These are phyloP conservation scores for Digitaria exilis DNA, from an alignment of 202 grass and related monocot species.

Conservation along the genomic window DNA sequence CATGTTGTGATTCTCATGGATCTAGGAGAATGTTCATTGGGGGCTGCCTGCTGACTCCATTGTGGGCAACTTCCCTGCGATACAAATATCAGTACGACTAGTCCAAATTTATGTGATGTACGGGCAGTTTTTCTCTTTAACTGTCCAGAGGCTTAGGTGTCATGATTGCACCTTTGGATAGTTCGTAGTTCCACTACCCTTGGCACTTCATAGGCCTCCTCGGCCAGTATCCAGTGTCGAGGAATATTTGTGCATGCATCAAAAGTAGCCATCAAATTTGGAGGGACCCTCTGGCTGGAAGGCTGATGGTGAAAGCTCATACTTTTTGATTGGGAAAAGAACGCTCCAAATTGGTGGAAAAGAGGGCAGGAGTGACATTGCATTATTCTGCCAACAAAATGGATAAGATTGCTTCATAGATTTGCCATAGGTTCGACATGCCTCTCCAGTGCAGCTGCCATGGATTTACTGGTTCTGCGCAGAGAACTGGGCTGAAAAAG, in stretches of 20 bases:
- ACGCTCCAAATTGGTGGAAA: background rate
- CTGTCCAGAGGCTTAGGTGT: background rate
- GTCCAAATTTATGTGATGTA: background rate
- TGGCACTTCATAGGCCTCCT: background rate
- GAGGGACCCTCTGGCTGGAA: background rate
- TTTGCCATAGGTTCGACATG: background rate
- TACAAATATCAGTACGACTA: background rate
- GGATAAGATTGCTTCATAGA: background rate
- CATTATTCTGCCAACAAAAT: constrained; percentile 1
- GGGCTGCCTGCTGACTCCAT: background rate
- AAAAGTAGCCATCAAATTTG: constrained; percentile 25
- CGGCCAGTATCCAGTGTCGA: constrained; percentile 10
- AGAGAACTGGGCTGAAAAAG: background rate
- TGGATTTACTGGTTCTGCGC: constrained; percentile 2
- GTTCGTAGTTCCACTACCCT: constrained; percentile 35
- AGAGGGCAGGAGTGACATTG: background rate
- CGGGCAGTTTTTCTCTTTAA: background rate
- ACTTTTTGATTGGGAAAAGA: background rate
- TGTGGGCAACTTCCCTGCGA: background rate
- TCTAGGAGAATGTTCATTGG: background rate
- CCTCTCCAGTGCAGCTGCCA: background rate
- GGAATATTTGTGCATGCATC: constrained; percentile 17
- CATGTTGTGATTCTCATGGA: background rate
- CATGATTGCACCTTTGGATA: constrained; percentile 29
- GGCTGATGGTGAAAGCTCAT: constrained; percentile 4